A percentile compares a stretch with the other conserved stretches of the same genome.
These are phyloP conservation scores for Parietaria judaica DNA, from an alignment of 306 rosid genomes.

Conservation along the genomic window DNA sequence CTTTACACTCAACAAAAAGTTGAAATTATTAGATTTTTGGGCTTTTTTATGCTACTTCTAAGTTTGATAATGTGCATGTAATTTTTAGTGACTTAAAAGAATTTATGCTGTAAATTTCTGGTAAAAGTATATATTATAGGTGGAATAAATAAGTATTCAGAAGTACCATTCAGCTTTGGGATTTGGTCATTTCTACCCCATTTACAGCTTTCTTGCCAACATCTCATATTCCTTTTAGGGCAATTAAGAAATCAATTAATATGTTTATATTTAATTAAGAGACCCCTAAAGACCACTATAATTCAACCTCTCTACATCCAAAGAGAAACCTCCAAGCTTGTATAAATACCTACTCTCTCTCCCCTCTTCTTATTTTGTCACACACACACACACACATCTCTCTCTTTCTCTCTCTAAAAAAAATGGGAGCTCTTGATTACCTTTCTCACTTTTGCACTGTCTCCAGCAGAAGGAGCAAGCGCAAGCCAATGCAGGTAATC, in stretches of 20 bases:
- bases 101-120: too few species aligned
- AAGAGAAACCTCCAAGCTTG: conserved; percentile 15
- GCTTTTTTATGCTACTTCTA: too few species aligned
- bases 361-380: background rate
- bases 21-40: too few species aligned
- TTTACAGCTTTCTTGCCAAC: conserved; percentile 14
- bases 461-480: conserved; percentile 44
- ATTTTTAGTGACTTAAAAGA: too few species aligned
- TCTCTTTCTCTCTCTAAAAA: conserved; percentile 14
- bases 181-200: conserved; percentile 21
- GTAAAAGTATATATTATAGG: too few species aligned
- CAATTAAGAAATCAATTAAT: background rate
- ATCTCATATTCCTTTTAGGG: conserved; percentile 13
- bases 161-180: background rate
- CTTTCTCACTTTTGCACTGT: conserved; percentile 61
- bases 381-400: conserved; percentile 10
- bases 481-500: conserved; percentile 80
- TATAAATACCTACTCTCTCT: conserved; percentile 33
- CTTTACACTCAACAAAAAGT: too few species aligned
- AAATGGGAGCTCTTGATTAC: conserved; percentile 83
- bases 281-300: too few species aligned
- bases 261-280: conserved; percentile 15
- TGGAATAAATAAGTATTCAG: too few species aligned
- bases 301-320: conserved; percentile 15
- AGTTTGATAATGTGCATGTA: too few species aligned